Conservation (phyloP, 257 asterid species). For the Scutellaria baicalensis region DNA sequence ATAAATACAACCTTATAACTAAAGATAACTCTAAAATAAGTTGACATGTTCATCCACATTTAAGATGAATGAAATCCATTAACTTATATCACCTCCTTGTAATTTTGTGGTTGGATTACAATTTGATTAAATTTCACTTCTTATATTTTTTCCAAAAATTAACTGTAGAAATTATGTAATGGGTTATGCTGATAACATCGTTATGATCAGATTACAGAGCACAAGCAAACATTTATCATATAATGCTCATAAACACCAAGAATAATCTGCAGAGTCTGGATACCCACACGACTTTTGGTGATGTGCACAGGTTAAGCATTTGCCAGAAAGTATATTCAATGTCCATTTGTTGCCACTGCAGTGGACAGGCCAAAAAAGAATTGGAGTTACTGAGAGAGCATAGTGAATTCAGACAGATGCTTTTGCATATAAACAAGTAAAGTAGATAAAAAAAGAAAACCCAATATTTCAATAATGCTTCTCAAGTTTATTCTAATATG, state of each 20-base stretch:
- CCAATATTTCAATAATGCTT: not conserved
- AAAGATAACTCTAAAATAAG: not conserved
- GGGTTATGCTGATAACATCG: not conserved
- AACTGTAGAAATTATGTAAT: not conserved
- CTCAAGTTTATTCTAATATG: not conserved
- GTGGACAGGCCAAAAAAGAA: conserved; percentile 17
- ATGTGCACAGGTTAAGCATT: conserved; percentile 94
- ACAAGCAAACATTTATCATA: conserved; percentile 6
- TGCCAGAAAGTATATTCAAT: conserved; percentile 98
- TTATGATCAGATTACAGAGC: not conserved
- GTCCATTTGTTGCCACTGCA: conserved; percentile 99
- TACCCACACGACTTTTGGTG: conserved; percentile 99
- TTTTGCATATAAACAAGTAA: not conserved
- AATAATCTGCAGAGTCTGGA: conserved; percentile 18
- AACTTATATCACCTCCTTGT: not conserved
- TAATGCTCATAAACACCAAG: conserved; percentile 8
- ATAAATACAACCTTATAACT: not conserved
- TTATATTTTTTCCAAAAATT: not conserved
- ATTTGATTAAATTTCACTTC: not conserved
- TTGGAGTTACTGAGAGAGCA: conserved; percentile 14
- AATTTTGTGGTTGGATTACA: not conserved
- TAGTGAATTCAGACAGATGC: not conserved
- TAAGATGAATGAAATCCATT: not conserved
- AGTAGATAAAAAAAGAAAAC: not conserved
- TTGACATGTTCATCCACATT: not conserved